Percentiles rank a stretch among this genome's conserved stretches.
Conservation (phyloP, 306 rosid species). For the Pterocarpus santalinus region DNA sequence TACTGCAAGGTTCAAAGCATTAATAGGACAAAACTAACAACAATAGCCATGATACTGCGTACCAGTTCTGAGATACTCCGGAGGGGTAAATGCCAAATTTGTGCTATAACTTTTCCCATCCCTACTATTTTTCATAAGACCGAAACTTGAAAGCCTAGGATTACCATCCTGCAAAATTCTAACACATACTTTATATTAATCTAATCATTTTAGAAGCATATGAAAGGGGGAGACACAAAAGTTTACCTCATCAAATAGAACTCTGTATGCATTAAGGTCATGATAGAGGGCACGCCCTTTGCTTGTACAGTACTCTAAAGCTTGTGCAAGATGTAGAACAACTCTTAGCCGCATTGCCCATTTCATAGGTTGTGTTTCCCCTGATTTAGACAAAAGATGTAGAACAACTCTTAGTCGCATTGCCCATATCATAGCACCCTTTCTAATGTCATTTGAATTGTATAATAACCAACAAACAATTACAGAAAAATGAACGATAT, state of each 20-base stretch:
- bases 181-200: slow-evolving; percentile 39
- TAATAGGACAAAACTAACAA: slow-evolving; percentile 31
- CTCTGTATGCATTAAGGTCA: slow-evolving; percentile 85
- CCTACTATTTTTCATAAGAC: slow-evolving; percentile 87
- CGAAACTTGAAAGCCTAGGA: slow-evolving; percentile 85
- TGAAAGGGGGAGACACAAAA: slow-evolving; percentile 31
- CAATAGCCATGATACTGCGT: slow-evolving; percentile 8
- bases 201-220: slow-evolving; percentile 1
- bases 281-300: slow-evolving; percentile 87
- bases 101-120: slow-evolving; percentile 91
- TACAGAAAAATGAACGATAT: neutral
- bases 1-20: neutral
- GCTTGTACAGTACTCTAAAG: slow-evolving; percentile 86
- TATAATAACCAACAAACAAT: slow-evolving; percentile 5
- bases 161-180: slow-evolving; percentile 75
- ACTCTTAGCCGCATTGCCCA: slow-evolving; percentile 86
- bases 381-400: slow-evolving; percentile 49
- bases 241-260: slow-evolving; percentile 79
- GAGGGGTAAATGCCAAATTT: slow-evolving; percentile 91
- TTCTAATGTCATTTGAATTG: slow-evolving; percentile 10
- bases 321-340: slow-evolving; percentile 88
- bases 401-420: too few relatives aligned
- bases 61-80: slow-evolving; percentile 92
- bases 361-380: slow-evolving; percentile 87
- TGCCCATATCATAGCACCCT: neutral